These are phyloP conservation scores for Bipolaris zeicola DNA, from an alignment of 2,329 filamentous ascomycete genomes.

Conservation along the genomic window DNA sequence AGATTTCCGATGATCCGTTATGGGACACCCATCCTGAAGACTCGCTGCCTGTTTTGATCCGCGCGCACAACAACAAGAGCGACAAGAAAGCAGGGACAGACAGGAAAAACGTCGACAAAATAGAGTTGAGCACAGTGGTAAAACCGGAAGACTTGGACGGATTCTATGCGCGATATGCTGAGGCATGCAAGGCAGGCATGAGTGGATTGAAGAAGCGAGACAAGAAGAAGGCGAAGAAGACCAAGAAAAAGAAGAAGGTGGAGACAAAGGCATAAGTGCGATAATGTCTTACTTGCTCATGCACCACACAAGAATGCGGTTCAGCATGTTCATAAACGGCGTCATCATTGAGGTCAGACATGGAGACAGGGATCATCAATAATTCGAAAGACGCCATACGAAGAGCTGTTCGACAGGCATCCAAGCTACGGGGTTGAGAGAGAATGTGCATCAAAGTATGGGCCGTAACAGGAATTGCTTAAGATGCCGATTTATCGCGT, in stretches of 20 bases:
- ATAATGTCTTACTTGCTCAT: background rate
- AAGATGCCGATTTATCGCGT: background rate
- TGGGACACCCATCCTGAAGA: constrained; percentile 64
- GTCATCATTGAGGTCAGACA: background rate
- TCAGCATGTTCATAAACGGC: background rate
- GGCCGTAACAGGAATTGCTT: background rate
- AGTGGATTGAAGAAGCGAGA: constrained; percentile 88
- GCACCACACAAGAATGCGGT: background rate
- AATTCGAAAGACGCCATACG: background rate
- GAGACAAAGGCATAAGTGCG: constrained; percentile 28
- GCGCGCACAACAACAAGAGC: constrained; percentile 78
- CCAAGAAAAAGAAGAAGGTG: constrained; percentile 70
- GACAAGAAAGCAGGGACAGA: constrained; percentile 53
- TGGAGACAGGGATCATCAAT: background rate
- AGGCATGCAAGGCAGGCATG: constrained; percentile 91
- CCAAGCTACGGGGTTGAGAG: background rate
- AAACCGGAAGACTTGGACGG: constrained; percentile 73
- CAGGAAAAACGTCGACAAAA: constrained; percentile 58
- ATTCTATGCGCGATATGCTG: constrained; percentile 86
- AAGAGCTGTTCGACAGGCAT: background rate
- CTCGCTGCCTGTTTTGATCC: constrained; percentile 76
- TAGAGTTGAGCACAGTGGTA: constrained; percentile 85
- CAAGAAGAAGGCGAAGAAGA: constrained; percentile 81
- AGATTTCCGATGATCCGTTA: constrained; percentile 58
- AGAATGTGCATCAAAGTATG: background rate